These are phyloP conservation scores for Eucalyptus pauciflora DNA, from an alignment of 345 rosid genomes.

Conservation along the genomic window DNA sequence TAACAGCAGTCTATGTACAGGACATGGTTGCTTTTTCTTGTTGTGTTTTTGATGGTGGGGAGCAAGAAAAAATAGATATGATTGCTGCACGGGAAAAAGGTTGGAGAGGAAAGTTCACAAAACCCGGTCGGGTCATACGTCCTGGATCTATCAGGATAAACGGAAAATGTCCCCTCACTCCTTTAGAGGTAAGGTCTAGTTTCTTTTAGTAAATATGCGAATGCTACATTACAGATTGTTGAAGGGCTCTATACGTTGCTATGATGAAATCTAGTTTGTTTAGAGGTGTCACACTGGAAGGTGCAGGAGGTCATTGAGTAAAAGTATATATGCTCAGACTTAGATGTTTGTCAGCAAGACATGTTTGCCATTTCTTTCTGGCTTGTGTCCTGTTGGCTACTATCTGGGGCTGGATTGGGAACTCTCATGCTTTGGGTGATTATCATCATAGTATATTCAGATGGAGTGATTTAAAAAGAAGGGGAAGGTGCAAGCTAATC, in stretches of 20 bases:
- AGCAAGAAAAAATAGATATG: constrained; percentile 81
- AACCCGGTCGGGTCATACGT: constrained; percentile 91
- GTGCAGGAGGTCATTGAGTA: neutral
- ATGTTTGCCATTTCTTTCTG: neutral
- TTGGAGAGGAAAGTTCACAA: constrained; percentile 97
- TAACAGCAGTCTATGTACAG: constrained; percentile 15
- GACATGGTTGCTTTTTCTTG: constrained; percentile 99
- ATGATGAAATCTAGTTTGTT: neutral
- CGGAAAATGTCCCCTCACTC: constrained; percentile 97
- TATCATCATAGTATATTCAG: neutral
- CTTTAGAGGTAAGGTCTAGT: constrained; percentile 68
- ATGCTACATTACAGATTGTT: neutral
- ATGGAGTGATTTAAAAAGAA: neutral
- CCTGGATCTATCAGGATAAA: constrained; percentile 96
- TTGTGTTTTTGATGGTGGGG: constrained; percentile 96
- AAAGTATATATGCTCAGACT: neutral
- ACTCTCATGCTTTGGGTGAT: neutral
- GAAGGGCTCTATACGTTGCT: neutral
- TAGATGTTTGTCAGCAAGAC: neutral
- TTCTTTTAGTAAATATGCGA: neutral
- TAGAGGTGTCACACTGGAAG: neutral
- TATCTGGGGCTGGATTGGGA: neutral
- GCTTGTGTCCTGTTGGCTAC: neutral
- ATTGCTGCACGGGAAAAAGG: constrained; percentile 91
- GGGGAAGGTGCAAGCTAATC: neutral